phyloP scores from a whole-genome alignment of 1,284 basidiomycete species.

The Rhodofomes roseus region DNA sequence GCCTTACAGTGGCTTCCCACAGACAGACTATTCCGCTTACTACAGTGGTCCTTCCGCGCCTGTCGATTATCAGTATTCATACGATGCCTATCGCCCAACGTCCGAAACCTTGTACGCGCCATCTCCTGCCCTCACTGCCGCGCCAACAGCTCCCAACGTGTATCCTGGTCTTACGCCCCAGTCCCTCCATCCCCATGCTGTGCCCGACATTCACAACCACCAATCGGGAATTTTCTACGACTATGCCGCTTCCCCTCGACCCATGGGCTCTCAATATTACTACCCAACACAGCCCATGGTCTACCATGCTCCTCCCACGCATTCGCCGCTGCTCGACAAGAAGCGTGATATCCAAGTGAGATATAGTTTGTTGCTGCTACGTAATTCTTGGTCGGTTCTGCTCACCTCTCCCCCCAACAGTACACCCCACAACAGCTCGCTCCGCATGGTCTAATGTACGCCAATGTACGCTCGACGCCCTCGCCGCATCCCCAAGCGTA shows the following conservation, averaged over 20 bases:
- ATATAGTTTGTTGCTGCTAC: neutral
- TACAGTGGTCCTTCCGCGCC: slow-evolving; percentile 44
- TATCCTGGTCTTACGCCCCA: slow-evolving; percentile 45
- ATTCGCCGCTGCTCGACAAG: slow-evolving; percentile 60
- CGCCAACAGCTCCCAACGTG: slow-evolving; percentile 37
- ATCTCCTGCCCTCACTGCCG: slow-evolving; percentile 36
- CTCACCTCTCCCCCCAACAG: slow-evolving; percentile 27
- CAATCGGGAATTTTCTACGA: slow-evolving; percentile 60
- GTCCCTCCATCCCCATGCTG: slow-evolving; percentile 40
- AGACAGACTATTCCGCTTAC: slow-evolving; percentile 54
- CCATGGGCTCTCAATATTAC: slow-evolving; percentile 55
- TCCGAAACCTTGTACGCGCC: slow-evolving; percentile 51
- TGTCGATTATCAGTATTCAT: slow-evolving; percentile 47
- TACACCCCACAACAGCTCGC: slow-evolving; percentile 47
- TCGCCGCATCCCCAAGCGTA: slow-evolving; percentile 42
- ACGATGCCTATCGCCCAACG: slow-evolving; percentile 49
- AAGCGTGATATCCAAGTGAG: slow-evolving; percentile 57
- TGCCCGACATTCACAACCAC: slow-evolving; percentile 42
- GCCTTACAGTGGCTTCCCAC: slow-evolving; percentile 48
- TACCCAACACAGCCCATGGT: slow-evolving; percentile 59
- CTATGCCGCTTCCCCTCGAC: slow-evolving; percentile 44
- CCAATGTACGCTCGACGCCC: slow-evolving; percentile 37
- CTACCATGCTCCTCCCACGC: slow-evolving; percentile 46
- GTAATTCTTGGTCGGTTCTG: neutral
- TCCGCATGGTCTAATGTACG: slow-evolving; percentile 38